These are phyloP conservation scores for Purpureocillium lavendulum DNA, from an alignment of 2,329 filamentous ascomycete genomes.

Conservation along the genomic window DNA sequence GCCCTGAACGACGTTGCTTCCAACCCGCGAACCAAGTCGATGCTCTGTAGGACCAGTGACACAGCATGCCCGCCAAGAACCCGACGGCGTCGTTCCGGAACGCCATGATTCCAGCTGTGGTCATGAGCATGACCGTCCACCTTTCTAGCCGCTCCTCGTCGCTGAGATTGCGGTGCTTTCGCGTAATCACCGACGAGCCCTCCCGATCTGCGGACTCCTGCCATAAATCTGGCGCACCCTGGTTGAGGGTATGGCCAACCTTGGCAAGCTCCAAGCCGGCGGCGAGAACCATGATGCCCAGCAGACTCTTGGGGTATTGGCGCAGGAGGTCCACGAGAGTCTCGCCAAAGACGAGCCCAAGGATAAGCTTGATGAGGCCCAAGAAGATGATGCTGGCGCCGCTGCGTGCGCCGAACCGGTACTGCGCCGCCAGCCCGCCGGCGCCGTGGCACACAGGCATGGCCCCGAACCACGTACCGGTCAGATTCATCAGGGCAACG, in stretches of 20 bases:
- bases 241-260: slow-evolving; percentile 76
- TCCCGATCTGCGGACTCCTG: slow-evolving; percentile 37
- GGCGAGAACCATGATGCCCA: slow-evolving; percentile 85
- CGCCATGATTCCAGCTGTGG: slow-evolving; percentile 70
- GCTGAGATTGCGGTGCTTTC: slow-evolving; percentile 43
- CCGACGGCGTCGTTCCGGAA: slow-evolving; percentile 89
- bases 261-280: slow-evolving; percentile 82
- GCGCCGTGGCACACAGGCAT: slow-evolving; percentile 96
- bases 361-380: slow-evolving; percentile 63
- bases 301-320: slow-evolving; percentile 65
- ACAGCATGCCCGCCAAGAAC: slow-evolving; percentile 73
- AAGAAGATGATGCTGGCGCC: slow-evolving; percentile 77
- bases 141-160: slow-evolving; percentile 64
- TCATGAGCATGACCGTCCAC: slow-evolving; percentile 88
- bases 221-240: slow-evolving; percentile 56
- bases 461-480: slow-evolving; percentile 82
- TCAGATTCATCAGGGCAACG: slow-evolving; percentile 74
- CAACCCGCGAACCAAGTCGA: slow-evolving; percentile 33
- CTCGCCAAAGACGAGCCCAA: slow-evolving; percentile 70
- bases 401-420: slow-evolving; percentile 83
- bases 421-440: slow-evolving; percentile 83
- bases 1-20: slow-evolving; percentile 14
- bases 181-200: slow-evolving; percentile 19
- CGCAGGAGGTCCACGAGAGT: slow-evolving; percentile 63
- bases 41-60: slow-evolving; percentile 59